These are phyloP conservation scores for Fusarium setosum DNA, from an alignment of 2,329 filamentous ascomycete species.

Conservation along the genomic window DNA sequence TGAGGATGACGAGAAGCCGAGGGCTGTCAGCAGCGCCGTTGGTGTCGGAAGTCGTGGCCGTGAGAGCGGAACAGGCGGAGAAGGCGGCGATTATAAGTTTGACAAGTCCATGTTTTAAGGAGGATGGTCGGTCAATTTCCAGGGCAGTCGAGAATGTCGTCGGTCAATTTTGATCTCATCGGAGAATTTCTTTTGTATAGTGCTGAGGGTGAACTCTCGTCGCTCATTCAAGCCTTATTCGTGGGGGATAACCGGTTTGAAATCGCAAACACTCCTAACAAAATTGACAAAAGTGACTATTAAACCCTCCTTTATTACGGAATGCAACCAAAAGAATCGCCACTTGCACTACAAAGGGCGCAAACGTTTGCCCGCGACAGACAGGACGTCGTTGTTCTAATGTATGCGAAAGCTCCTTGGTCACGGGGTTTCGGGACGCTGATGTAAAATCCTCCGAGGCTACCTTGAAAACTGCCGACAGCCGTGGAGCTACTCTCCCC, in stretches of 20 bases:
- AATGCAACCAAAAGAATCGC: too few species aligned
- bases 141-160: not conserved
- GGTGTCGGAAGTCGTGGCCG: not conserved
- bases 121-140: not conserved
- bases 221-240: too few species aligned
- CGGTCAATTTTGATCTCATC: not conserved
- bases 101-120: not conserved
- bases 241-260: too few species aligned
- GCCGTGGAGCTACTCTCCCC: not conserved
- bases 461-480: conserved; percentile 5
- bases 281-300: too few species aligned
- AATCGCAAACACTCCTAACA: too few species aligned
- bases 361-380: not conserved
- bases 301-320: too few species aligned
- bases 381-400: not conserved
- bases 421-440: conserved; percentile 26
- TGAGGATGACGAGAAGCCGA: not conserved
- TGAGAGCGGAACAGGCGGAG: not conserved
- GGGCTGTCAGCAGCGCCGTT: not conserved
- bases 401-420: not conserved
- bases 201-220: too few species aligned
- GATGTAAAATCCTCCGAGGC: conserved; percentile 30
- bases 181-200: not conserved
- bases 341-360: too few species aligned
- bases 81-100: not conserved